Percentiles rank a stretch among this genome's conserved stretches.
phyloP scores from a whole-genome alignment of 768 basidiomycete genomes.

The Boletus speciosus region DNA sequence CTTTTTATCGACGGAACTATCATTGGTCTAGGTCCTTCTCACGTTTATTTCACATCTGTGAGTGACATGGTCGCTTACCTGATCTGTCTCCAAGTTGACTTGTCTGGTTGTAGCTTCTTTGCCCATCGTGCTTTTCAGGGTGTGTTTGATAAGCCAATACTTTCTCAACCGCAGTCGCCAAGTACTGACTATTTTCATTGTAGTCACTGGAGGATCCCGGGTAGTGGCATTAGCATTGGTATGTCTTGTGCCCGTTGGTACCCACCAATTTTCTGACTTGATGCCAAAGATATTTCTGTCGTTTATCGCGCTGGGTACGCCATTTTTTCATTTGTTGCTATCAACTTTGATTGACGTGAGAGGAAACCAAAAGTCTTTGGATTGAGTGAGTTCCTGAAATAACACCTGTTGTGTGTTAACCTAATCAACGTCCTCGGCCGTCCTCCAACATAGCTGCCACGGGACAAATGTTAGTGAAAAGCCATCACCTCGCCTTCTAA shows the following conservation, averaged over 20 bases:
- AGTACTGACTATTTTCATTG: neutral
- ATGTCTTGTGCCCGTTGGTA: neutral
- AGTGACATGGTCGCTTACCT: neutral
- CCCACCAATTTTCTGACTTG: neutral
- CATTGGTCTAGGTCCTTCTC: slow-evolving; percentile 20
- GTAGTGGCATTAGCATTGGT: slow-evolving; percentile 16
- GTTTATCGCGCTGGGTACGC: slow-evolving; percentile 22
- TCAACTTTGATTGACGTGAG: slow-evolving; percentile 13
- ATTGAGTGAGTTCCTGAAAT: slow-evolving; percentile 19
- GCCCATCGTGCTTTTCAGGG: slow-evolving; percentile 24
- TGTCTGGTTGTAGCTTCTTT: slow-evolving; percentile 21
- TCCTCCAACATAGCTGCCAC: slow-evolving; percentile 11
- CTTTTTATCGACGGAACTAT: neutral
- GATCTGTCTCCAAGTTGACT: neutral
- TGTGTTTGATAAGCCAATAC: neutral
- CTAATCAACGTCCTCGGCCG: neutral
- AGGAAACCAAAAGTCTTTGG: slow-evolving; percentile 23
- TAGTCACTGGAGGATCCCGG: slow-evolving; percentile 22
- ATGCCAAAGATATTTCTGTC: slow-evolving; percentile 16
- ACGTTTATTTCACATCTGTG: slow-evolving; percentile 27
- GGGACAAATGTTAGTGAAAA: slow-evolving; percentile 26
- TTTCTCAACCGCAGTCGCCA: neutral
- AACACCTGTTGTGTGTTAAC: neutral
- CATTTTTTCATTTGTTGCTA: neutral
- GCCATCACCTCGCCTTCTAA: neutral